Conservation (phyloP, 495 filamentous ascomycete species). For the Geoglossum glabrum region DNA sequence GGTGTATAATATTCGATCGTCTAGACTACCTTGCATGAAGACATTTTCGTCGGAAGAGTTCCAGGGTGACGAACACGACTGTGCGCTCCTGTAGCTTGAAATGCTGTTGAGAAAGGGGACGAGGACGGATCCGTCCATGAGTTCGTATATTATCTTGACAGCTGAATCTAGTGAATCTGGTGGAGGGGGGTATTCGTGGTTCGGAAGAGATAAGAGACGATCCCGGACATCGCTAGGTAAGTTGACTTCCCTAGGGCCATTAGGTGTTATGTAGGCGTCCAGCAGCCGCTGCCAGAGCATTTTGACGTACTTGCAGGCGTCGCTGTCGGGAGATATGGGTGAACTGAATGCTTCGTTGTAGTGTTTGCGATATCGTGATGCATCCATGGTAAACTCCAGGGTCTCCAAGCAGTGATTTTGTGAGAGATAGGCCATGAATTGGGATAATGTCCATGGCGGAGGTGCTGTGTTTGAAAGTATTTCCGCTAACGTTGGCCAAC, state of each 20-base stretch:
- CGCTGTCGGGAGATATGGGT: conserved; percentile 19
- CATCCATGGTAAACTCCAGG: conserved; percentile 91
- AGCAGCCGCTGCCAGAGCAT: conserved; percentile 48
- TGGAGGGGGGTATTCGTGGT: conserved; percentile 41
- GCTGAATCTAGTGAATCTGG: conserved; percentile 71
- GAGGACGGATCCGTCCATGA: conserved; percentile 93
- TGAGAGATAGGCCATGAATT: conserved; percentile 93
- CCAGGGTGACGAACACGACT: conserved; percentile 11
- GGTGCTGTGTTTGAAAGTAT: conserved; percentile 75
- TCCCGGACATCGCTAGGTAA: conserved; percentile 74
- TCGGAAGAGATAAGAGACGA: conserved; percentile 44
- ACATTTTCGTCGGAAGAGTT: conserved; percentile 15
- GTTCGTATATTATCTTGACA: conserved; percentile 74
- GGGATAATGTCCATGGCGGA: conserved; percentile 76
- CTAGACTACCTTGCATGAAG: conserved; percentile 18
- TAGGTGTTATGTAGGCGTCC: conserved; percentile 58
- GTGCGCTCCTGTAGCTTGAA: conserved; percentile 2
- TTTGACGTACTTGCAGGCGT: conserved; percentile 48
- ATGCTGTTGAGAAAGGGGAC: conserved; percentile 53
- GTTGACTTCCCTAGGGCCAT: conserved; percentile 79
- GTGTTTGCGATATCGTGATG: conserved; percentile 67
- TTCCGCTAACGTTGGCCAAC: conserved; percentile 65
- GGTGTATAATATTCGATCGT: conserved; percentile 16
- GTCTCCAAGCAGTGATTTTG: conserved; percentile 97
- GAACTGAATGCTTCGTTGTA: conserved; percentile 34